Evolutionary conservation across 345 rosid species (phyloP).

Genomic region (Odontarrhena argentea): DNA sequence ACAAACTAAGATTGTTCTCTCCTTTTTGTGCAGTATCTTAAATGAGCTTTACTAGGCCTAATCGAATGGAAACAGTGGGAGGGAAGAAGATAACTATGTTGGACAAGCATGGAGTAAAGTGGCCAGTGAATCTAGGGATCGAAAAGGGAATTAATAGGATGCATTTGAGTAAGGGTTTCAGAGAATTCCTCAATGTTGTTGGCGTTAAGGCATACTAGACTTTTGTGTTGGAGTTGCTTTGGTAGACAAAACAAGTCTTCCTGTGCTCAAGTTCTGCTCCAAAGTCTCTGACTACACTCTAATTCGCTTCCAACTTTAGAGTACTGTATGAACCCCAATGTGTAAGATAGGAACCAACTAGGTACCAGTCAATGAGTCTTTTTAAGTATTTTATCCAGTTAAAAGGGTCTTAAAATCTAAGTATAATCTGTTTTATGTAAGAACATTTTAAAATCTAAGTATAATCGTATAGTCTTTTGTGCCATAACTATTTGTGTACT

Average conservation of each 20-base stretch:
- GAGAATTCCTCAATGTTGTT: background rate
- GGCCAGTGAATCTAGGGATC: background rate
- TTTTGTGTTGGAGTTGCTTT: constrained; percentile 12
- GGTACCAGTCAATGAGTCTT: too few species aligned
- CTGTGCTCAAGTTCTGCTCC: constrained; percentile 14
- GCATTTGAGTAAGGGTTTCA: background rate
- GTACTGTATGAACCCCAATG: background rate
- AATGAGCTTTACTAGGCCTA: background rate
- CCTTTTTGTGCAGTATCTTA: constrained; percentile 10
- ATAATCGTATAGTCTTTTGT: constrained; percentile 1
- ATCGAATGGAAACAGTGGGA: background rate
- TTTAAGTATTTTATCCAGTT: too few species aligned
- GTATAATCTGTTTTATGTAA: constrained; percentile 13
- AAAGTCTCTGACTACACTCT: background rate
- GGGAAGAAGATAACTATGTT: background rate
- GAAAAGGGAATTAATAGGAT: background rate
- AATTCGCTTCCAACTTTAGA: background rate
- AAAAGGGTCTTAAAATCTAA: too few species aligned
- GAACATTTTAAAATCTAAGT: background rate
- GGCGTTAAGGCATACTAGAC: background rate
- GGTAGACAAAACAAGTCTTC: constrained; percentile 10
- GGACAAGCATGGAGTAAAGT: constrained; percentile 7
- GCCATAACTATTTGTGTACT: constrained; percentile 20
- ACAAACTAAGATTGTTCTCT: background rate
- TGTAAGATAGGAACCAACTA: background rate